Base-by-base conservation (phyloP, 306 rosid genomes). In the Abrus pulchellus region DNA sequence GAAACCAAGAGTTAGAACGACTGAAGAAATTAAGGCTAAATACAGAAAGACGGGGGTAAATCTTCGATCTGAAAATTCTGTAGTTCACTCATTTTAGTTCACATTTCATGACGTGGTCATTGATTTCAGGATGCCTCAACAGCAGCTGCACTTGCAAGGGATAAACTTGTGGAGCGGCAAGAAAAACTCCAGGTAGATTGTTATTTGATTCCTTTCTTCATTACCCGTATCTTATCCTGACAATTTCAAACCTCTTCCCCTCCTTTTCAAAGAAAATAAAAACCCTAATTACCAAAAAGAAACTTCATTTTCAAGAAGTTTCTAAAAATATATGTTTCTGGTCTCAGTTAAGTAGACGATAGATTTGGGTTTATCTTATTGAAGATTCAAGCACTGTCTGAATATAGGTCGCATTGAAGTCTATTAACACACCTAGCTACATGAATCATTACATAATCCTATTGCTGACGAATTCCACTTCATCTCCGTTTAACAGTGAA, bases 21-120 rank as follows among this genome's bases (percentile, higher is more conserved):
- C 97, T 12, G 98, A 90, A 30, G 98, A 94, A 90, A 84, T 92
- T 64, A 92, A 86, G 88, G 98, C 97, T 38, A 94, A 92, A 87
- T 94, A 94, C 84, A 85, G 92, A 85, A 90, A 91, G 86, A 89
- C 81, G 1, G 88, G 81, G 83, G 87, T 84, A 84, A 84, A 68
- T 76, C 72, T 55, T 33, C 72, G 71, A 30, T 70, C 74, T 80
- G 68, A 83, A 74, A 82, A 73, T 28, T 71, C 43, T 74, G 56
- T 56, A 41, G 38, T 28, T 75, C 74, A 67, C 40, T 60, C 75
- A n/a, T 76, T 60, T 68, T 80, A 49, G 79, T 71, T 68, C 30
- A 45, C 74, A 64, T 47, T 40, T 81, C 52, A 80, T 87, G 64
- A 90, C 71, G 30, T 44, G 61, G 20, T 62, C 10, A 20, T 20